Evolutionary conservation across 129 eudicot genomes (phyloP), one percentile per base, ranked within the genome.

Genomic region (Artemisia annua): DNA sequence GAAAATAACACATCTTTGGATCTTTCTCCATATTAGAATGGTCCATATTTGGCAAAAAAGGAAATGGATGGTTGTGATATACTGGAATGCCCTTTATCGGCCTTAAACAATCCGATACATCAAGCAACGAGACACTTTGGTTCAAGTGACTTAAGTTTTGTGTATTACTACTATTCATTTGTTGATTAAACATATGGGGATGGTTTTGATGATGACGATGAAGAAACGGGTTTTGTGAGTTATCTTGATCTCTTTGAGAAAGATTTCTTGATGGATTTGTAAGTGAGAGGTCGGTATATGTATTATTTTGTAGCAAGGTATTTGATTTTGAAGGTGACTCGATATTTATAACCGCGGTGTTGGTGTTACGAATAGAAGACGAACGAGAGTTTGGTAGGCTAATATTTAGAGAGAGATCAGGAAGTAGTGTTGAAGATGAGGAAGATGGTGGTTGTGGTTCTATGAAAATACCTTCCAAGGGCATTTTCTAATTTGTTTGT

Each of bases 41-140:
- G 54, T 85, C 90, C 78, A 84, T 52, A 74, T 63, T 80, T 63
- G 89, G 81, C 66, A 84, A 72, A 82, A 86, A 91, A 3, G 92
- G 90, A 67, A 88, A 86, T 12, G 87, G 70, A 74, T 88, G 95
- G 88, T 80, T 88, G 60, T 87, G 97, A 72, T 91, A 91, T 3
- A 91, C 95, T 5, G 97, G 97, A 51, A 91, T 91, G 48, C 97
- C 97, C 80, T 91, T 91, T 30, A 88, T 91, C 11, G 97, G 97
- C 69, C 84, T 80, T 58, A 84, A 78, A 5, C 84, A 85, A 26
- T 83, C 91, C 5, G 88, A 79, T 48, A 81, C 86, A 71, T 83
- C 85, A 4, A 82, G 61, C 19, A 81, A 22, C 0, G 90, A 85
- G 73, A 80, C 88, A 28, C 95, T 86, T 54, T 83, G 90, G 60